These are phyloP conservation scores for Paracoccidioides lutzii DNA, from an alignment of 2,329 filamentous ascomycete genomes.

Conservation along the genomic window DNA sequence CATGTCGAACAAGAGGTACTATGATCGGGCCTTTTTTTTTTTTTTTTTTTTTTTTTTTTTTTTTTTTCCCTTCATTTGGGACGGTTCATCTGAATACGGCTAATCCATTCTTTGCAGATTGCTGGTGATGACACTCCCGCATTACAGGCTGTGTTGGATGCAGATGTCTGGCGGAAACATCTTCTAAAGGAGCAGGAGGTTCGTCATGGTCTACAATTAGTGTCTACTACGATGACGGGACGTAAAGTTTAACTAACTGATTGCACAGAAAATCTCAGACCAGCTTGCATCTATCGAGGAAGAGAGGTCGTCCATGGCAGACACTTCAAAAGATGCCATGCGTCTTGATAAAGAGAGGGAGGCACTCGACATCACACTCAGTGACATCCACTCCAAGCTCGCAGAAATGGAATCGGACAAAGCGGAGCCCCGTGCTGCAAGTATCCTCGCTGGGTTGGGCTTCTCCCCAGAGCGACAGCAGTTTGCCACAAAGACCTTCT, in stretches of 20 bases:
- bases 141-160: conserved; percentile 87
- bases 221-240: background rate
- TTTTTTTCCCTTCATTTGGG: background rate
- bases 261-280: conserved; percentile 54
- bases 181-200: conserved; percentile 77
- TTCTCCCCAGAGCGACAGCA: conserved; percentile 91
- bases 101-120: conserved; percentile 43
- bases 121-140: conserved; percentile 90
- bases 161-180: conserved; percentile 97
- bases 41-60: too few relatives aligned
- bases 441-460: conserved; percentile 89
- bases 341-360: conserved; percentile 78
- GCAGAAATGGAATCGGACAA: conserved; percentile 99
- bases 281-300: conserved; percentile 65
- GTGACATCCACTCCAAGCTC: conserved; percentile 81
- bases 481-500: conserved; percentile 91
- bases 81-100: background rate
- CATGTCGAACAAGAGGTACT: conserved; percentile 93
- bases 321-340: conserved; percentile 80
- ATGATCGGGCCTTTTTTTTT: conserved; percentile 1
- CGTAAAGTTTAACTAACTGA: conserved; percentile 2
- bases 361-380: conserved; percentile 76
- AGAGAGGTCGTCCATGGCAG: conserved; percentile 67
- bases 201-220: conserved; percentile 22
- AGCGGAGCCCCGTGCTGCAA: conserved; percentile 86